phyloP scores from a whole-genome alignment of 371 early-diverging fungal genomes.

The Zychaea mexicana region DNA sequence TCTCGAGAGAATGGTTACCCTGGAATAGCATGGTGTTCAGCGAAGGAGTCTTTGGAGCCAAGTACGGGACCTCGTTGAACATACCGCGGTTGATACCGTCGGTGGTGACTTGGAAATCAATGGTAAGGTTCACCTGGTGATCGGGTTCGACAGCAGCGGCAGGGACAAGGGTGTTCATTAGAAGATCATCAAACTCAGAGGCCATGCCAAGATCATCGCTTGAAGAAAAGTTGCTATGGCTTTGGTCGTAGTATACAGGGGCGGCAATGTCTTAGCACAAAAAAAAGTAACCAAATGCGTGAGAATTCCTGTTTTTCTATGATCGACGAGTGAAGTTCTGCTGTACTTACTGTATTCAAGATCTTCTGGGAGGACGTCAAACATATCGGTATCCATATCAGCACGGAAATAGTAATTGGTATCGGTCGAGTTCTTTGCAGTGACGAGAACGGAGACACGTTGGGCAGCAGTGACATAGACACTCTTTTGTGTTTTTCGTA shows the following conservation, averaged over 20 bases:
- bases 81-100: slow-evolving; percentile 82
- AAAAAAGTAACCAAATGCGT: too few species aligned
- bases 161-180: slow-evolving; percentile 40
- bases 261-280: slow-evolving; percentile 43
- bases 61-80: slow-evolving; percentile 81
- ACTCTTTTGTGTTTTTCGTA: slow-evolving; percentile 55
- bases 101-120: slow-evolving; percentile 63
- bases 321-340: neutral
- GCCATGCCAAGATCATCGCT: slow-evolving; percentile 34
- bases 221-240: slow-evolving; percentile 35
- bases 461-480: slow-evolving; percentile 70
- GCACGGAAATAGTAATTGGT: slow-evolving; percentile 74
- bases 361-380: slow-evolving; percentile 61
- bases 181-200: slow-evolving; percentile 53
- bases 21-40: slow-evolving; percentile 68
- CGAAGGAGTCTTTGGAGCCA: slow-evolving; percentile 67
- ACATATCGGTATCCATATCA: slow-evolving; percentile 79
- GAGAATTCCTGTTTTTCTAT: too few species aligned
- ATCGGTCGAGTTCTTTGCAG: slow-evolving; percentile 64
- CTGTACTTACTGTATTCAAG: slow-evolving; percentile 44
- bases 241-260: slow-evolving; percentile 54
- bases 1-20: slow-evolving; percentile 54
- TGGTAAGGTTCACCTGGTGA: slow-evolving; percentile 57
- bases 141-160: slow-evolving; percentile 46
- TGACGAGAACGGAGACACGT: slow-evolving; percentile 73